Evolutionary conservation across 495 filamentous ascomycete species (phyloP), one percentile per base, ranked within the genome.

Genomic region (Cercophora samala): DNA sequence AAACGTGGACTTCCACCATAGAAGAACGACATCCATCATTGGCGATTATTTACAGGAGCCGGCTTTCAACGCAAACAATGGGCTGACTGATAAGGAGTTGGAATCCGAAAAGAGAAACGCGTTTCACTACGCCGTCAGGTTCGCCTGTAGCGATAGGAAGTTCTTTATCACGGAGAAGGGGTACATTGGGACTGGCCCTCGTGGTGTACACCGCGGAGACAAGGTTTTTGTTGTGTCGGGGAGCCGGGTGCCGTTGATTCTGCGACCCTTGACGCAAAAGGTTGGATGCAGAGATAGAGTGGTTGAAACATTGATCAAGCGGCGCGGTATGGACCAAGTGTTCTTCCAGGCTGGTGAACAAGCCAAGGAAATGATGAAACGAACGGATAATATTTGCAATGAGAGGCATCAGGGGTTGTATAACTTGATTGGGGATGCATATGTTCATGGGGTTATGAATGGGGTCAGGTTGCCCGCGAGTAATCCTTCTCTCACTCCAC

Each of bases 361-460:
- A 22, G 23, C 53, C 8, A 58, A 15, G 13, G 18, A 37, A 60
- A 65, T 21, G 52, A 37, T 23, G 53, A 32, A 11, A 65, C 51
- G 13, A 58, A 6, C 5, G 13, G 54, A 18, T 9, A 21, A 21
- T 3, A 17, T 24, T 11, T 66, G 64, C 64, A 66, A 58, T 21
- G 24, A 29, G 17, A 0, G 24, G 15, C 64, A 66, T 32, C 5
- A 3, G 58, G 32, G 61, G 5, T 23, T 56, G 19, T 74, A 66
- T 62, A 19, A 51, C 5, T n/a, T 76, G 23, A 66, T 76, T 52
- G 74, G 74, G 5, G 72, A 74, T 55, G 71, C 62, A 5, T 76
- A 76, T 65, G 62, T 76, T 22, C 72, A 76, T 63, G 73, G 69
- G 0, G 66, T 69, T 58, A 74, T 77, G 70, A 18, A 70, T 54